These are phyloP conservation scores for Calonectria multiphialidica DNA, from an alignment of 2,329 filamentous ascomycete species.

Conservation along the genomic window DNA sequence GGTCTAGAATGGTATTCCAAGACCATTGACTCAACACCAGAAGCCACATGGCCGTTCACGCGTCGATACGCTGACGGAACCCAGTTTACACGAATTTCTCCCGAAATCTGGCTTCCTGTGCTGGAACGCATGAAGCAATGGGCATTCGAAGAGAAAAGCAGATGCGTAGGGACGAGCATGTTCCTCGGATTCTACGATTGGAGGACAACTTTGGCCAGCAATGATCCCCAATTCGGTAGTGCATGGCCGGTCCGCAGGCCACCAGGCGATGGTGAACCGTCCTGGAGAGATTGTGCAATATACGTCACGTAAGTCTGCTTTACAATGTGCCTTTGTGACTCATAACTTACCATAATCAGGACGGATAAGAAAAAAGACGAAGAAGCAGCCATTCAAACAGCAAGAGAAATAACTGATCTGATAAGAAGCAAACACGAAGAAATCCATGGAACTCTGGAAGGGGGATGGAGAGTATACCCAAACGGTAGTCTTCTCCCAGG, in stretches of 20 bases:
- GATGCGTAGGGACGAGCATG: not conserved
- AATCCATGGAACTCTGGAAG: not conserved
- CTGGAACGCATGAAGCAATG: not conserved
- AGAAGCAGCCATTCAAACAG: not conserved
- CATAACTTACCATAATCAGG: not conserved
- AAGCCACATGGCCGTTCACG: not conserved
- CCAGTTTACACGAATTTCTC: not conserved
- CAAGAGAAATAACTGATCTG: not conserved
- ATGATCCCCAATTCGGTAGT: not conserved
- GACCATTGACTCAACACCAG: not conserved
- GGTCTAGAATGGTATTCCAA: not conserved
- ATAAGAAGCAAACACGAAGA: not conserved
- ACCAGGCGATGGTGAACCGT: not conserved
- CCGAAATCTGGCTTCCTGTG: not conserved
- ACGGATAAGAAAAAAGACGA: not conserved
- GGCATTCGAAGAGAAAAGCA: not conserved
- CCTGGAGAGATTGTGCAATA: not conserved
- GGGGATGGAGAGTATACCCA: not conserved
- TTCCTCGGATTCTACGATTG: not conserved
- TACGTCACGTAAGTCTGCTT: not conserved
- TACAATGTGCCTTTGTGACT: not conserved
- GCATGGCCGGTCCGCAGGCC: not conserved
- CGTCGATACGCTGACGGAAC: not conserved
- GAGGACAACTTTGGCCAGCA: not conserved
- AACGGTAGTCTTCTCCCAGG: not conserved